Conservation (phyloP, 2,329 filamentous ascomycete species). For the Colletotrichum neosansevieriae region DNA sequence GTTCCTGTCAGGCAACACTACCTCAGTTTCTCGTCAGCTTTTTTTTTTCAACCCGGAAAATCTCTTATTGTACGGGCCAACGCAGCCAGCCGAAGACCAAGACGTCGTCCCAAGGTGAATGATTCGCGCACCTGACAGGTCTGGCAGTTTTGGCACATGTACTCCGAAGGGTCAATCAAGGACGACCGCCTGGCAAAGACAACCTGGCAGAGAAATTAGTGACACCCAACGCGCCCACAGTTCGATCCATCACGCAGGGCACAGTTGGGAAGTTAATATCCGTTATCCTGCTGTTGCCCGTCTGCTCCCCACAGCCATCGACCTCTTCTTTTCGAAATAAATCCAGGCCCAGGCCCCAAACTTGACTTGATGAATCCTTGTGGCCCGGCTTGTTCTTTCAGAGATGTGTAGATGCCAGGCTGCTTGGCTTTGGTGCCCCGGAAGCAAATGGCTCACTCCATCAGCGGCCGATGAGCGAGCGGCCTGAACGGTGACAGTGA, state of each 20-base stretch:
- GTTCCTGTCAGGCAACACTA: background rate
- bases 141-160: slow-evolving; percentile 21
- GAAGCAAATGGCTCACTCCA: background rate
- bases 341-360: background rate
- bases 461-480: slow-evolving; percentile 13
- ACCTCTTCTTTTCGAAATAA: slow-evolving; percentile 2
- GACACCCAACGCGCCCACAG: slow-evolving; percentile 10
- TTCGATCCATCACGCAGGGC: background rate
- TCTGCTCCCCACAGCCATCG: slow-evolving; percentile 2
- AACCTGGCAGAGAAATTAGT: background rate
- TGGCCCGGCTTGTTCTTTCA: background rate
- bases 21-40: background rate
- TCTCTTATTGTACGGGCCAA: background rate
- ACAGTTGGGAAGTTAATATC: slow-evolving; percentile 21
- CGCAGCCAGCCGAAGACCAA: background rate
- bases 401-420: background rate
- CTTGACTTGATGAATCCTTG: background rate
- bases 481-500: slow-evolving; percentile 18
- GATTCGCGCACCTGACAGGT: slow-evolving; percentile 12
- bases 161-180: background rate
- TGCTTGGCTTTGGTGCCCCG: background rate
- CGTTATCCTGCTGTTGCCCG: slow-evolving; percentile 14
- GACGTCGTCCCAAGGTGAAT: slow-evolving; percentile 10
- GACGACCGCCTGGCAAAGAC: slow-evolving; percentile 9
- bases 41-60: background rate